Percentiles rank a stretch among this genome's conserved stretches.
phyloP scores from a whole-genome alignment of 2,329 filamentous ascomycete species.

The Aspergillus aculeatinus region DNA sequence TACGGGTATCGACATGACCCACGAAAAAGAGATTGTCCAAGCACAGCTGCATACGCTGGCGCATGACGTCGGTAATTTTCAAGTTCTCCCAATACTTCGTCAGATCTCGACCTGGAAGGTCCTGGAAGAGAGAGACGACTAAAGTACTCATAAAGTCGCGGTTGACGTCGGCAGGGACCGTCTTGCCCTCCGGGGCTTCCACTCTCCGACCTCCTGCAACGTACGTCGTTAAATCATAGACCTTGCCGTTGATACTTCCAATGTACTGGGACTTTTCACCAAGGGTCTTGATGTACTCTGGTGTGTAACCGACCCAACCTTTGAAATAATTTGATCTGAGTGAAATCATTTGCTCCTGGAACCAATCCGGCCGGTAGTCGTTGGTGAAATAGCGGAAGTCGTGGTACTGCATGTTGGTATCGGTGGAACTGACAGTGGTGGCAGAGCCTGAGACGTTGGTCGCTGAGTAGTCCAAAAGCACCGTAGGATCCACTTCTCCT shows the following conservation, averaged over 20 bases:
- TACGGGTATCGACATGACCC: slow-evolving; percentile 86
- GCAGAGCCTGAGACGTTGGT: slow-evolving; percentile 72
- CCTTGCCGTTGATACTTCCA: slow-evolving; percentile 71
- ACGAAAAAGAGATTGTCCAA: slow-evolving; percentile 94
- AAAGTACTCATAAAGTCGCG: slow-evolving; percentile 77
- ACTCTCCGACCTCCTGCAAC: slow-evolving; percentile 70
- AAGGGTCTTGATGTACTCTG: slow-evolving; percentile 71
- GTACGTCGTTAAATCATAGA: slow-evolving; percentile 91
- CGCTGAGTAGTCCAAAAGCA: slow-evolving; percentile 80
- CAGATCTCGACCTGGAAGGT: slow-evolving; percentile 73
- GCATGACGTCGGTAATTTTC: slow-evolving; percentile 55
- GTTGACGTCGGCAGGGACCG: slow-evolving; percentile 51
- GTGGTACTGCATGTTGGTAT: slow-evolving; percentile 78
- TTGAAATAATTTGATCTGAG: slow-evolving; percentile 79
- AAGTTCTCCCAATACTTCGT: slow-evolving; percentile 79
- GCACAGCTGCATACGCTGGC: slow-evolving; percentile 72
- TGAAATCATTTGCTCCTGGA: slow-evolving; percentile 79
- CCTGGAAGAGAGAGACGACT: slow-evolving; percentile 74
- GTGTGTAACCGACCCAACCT: slow-evolving; percentile 80
- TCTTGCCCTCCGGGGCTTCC: slow-evolving; percentile 55
- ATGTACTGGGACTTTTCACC: slow-evolving; percentile 65
- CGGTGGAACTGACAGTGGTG: slow-evolving; percentile 62
- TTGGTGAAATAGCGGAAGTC: slow-evolving; percentile 86
- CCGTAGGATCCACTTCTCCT: slow-evolving; percentile 64
- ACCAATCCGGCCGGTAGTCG: slow-evolving; percentile 87